Evolutionary conservation across 1,284 basidiomycete species (phyloP).

Genomic region (Pseudozyma hubeiensis): DNA sequence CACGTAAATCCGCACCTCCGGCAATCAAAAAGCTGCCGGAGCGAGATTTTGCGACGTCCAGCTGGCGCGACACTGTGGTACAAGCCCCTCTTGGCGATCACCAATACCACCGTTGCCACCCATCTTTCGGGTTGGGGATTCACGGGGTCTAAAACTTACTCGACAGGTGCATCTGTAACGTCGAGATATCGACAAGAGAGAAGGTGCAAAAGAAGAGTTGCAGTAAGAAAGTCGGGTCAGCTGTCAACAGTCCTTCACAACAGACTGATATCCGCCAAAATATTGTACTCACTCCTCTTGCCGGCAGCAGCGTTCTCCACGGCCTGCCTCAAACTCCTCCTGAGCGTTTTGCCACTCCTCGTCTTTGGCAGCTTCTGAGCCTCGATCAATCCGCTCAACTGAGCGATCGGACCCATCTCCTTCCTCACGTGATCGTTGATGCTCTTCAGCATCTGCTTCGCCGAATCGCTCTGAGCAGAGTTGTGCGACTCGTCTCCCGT

Average conservation of each 20-base stretch:
- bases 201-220: too few species aligned
- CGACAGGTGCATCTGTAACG: constrained; percentile 38
- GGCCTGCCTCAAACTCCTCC: constrained; percentile 49
- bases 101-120: too few species aligned
- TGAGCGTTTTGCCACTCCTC: constrained; percentile 60
- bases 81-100: too few species aligned
- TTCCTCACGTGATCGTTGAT: constrained; percentile 60
- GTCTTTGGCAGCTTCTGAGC: constrained; percentile 64
- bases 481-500: constrained; percentile 27
- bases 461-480: constrained; percentile 25
- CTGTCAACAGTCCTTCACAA: background rate
- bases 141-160: constrained; percentile 23
- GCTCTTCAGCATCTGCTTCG: constrained; percentile 49
- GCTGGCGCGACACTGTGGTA: too few species aligned
- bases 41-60: too few species aligned
- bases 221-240: background rate
- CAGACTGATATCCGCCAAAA: too few species aligned
- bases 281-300: constrained; percentile 33
- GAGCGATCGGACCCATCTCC: constrained; percentile 64
- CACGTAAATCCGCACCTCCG: constrained; percentile 2
- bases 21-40: background rate
- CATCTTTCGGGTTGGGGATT: too few species aligned
- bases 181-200: too few species aligned
- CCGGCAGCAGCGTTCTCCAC: constrained; percentile 59
- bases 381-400: constrained; percentile 50